Percentiles rank a stretch among this genome's conserved stretches.
phyloP scores from a whole-genome alignment of 257 asterid genomes.

The Fraxinus cuspidata region DNA sequence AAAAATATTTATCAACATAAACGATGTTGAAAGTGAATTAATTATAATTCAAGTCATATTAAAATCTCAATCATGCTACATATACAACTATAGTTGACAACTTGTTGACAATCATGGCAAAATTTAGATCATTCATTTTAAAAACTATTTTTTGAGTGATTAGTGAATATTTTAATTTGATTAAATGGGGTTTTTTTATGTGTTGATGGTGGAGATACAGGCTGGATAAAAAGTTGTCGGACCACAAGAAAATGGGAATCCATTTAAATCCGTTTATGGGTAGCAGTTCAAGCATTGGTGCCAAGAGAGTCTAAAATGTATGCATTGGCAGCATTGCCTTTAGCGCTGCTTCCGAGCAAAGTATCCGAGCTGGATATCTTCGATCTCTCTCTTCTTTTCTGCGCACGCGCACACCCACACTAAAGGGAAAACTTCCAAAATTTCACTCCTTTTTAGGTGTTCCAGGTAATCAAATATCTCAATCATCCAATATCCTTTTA shows the following conservation, averaged over 20 bases:
- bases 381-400: background rate
- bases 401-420: too few species aligned
- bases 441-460: constrained; percentile 45
- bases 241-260: constrained; percentile 72
- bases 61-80: too few species aligned
- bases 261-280: constrained; percentile 91
- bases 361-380: constrained; percentile 59
- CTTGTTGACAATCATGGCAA: too few species aligned
- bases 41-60: too few species aligned
- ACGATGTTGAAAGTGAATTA: too few species aligned
- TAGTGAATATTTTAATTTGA: too few species aligned
- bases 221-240: constrained; percentile 65
- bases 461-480: constrained; percentile 44
- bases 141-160: too few species aligned
- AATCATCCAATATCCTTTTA: background rate
- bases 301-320: constrained; percentile 67
- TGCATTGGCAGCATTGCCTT: constrained; percentile 84
- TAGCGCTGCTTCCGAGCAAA: constrained; percentile 73
- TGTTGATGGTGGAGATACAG: constrained; percentile 19
- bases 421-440: too few species aligned
- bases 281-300: constrained; percentile 97
- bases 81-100: too few species aligned
- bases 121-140: too few species aligned
- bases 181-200: too few species aligned
- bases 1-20: too few species aligned